Conservation (phyloP, 371 early-diverging fungal genomes). For the Rhizopus sp. region DNA sequence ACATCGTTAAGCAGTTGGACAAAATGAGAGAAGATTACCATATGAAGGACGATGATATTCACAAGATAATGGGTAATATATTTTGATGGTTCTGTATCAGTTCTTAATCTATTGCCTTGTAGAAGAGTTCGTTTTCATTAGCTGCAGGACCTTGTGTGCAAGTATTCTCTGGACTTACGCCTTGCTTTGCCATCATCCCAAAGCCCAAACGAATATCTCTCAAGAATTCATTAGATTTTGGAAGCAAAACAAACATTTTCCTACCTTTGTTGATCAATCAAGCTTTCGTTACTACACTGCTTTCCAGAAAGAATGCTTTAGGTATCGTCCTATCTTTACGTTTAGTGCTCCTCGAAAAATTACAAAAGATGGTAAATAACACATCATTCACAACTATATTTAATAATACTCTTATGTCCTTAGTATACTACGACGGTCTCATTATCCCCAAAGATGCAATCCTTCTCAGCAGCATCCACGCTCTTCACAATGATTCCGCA, state of each 20-base stretch:
- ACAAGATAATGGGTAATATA: too few species aligned
- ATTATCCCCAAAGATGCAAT: slow-evolving; percentile 23
- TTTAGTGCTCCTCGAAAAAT: slow-evolving; percentile 32
- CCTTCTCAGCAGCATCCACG: slow-evolving; percentile 13
- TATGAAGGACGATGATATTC: too few species aligned
- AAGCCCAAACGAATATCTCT: slow-evolving; percentile 15
- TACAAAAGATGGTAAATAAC: slow-evolving; percentile 26
- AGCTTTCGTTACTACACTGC: slow-evolving; percentile 26
- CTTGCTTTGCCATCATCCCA: slow-evolving; percentile 15
- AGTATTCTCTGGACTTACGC: slow-evolving; percentile 14
- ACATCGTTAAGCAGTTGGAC: too few species aligned
- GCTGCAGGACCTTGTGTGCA: too few species aligned
- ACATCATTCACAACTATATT: slow-evolving; percentile 7
- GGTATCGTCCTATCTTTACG: slow-evolving; percentile 27
- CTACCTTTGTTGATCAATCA: slow-evolving; percentile 18
- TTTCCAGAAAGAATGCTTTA: slow-evolving; percentile 31
- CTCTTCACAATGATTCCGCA: slow-evolving; percentile 7
- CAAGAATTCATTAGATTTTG: slow-evolving; percentile 21
- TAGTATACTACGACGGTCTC: slow-evolving; percentile 17
- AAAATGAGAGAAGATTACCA: too few species aligned
- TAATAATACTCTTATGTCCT: neutral
- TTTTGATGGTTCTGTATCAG: too few species aligned
- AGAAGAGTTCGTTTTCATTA: too few species aligned
- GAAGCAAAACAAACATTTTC: slow-evolving; percentile 14
- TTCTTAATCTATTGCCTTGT: too few species aligned